Base-by-base conservation (phyloP, 805 yeast species). In the Candida pseudoglaebosa region DNA sequence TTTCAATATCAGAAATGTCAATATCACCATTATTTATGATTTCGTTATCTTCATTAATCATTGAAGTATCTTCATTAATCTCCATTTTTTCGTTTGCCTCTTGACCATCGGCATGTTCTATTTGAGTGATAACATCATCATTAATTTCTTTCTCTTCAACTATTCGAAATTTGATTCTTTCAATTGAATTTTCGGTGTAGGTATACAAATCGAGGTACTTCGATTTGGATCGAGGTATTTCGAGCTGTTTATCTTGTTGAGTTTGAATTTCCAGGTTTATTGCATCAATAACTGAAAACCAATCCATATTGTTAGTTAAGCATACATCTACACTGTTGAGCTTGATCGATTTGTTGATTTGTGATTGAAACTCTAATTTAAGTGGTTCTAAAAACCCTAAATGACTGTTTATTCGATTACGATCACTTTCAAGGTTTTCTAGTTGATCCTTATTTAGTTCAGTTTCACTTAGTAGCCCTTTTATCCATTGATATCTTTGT, bases 121-220 rank as follows among this genome's bases (percentile, higher is more conserved):
- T 9, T 21, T 7, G 6, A 21, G 24, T 21, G 6, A 21, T 9
- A 7, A 21, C 24, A 6, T 9, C 15, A 12, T 26, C 29, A 26
- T 10, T 10, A 5, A 26, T 10, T 13, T 26, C 48, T 22, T 36
- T 41, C 21, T 41, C 32, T 18, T 43, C 45, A 13, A 49, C 41
- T 22, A 62, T 36, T 4, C 49, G 53, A 38, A 77, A 64, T 12
- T 43, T 49, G 2, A 81, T 54, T 7, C 57, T 53, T 28, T 76
- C 81, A 2, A 80, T 57, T 0, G 80, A 70, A 2, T 59, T 62
- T 24, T 73, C 77, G 0, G 76, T 62, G 20, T 76, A 63, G 10
- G 62, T 48, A 46, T 83, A 82, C 0, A 76, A 71, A 46, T 82
- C 87, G 21, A 68, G 53, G 22, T 63, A 53, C 46, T 62, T 75